Percentiles rank a stretch among this genome's conserved stretches.
Evolutionary conservation across 306 rosid species (phyloP).

Genomic region (Begonia peltatifolia): DNA sequence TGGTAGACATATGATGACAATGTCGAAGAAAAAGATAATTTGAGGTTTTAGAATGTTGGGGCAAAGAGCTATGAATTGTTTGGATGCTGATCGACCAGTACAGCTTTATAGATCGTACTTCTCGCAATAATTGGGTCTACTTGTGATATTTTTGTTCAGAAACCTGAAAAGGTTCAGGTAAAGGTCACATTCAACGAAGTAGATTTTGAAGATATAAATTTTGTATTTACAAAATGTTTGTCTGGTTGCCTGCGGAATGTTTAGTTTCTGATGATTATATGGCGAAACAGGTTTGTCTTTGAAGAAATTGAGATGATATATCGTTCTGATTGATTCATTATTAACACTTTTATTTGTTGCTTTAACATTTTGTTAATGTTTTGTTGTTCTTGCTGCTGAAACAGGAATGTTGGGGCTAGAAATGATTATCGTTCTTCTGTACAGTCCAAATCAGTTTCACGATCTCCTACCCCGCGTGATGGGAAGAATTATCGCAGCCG

Average conservation of each 20-base stretch:
- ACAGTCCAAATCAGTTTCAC: slow-evolving; percentile 64
- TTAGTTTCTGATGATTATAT: too few relatives aligned
- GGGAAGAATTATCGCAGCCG: slow-evolving; percentile 24
- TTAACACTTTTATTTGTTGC: neutral
- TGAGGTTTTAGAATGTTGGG: slow-evolving; percentile 82
- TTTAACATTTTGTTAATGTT: slow-evolving; percentile 1
- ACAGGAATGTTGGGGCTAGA: slow-evolving; percentile 47
- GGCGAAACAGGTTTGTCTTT: slow-evolving; percentile 8
- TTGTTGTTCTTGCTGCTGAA: slow-evolving; percentile 7
- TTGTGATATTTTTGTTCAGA: slow-evolving; percentile 69
- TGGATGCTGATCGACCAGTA: slow-evolving; percentile 85
- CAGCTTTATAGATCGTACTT: slow-evolving; percentile 63
- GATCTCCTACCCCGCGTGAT: slow-evolving; percentile 40
- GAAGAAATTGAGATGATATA: slow-evolving; percentile 7
- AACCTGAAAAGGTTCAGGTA: slow-evolving; percentile 96
- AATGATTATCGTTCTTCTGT: slow-evolving; percentile 39
- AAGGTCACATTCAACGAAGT: slow-evolving; percentile 58
- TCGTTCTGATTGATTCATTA: neutral
- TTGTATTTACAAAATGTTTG: too few relatives aligned
- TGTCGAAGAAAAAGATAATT: slow-evolving; percentile 78
- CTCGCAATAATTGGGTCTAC: slow-evolving; percentile 62
- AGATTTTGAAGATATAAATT: slow-evolving; percentile 32
- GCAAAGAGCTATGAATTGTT: slow-evolving; percentile 92
- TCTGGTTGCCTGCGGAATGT: too few relatives aligned
- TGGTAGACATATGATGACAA: slow-evolving; percentile 78